Base-by-base conservation (phyloP, 495 filamentous ascomycete species). In the Cenococcum geophilum region DNA sequence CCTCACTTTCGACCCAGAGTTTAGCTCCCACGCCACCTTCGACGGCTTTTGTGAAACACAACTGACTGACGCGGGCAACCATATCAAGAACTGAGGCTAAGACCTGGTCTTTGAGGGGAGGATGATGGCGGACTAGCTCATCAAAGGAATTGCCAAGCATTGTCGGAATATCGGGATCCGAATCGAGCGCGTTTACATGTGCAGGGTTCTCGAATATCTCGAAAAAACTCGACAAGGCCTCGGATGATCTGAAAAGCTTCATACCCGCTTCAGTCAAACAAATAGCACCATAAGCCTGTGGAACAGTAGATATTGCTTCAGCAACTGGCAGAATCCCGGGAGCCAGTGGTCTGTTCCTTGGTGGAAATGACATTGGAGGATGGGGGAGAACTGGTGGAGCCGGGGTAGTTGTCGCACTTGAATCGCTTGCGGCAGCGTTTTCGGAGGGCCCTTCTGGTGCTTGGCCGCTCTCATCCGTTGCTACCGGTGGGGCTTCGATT, bases 121-220 rank as follows among this genome's bases (percentile, higher is more conserved):
- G 95, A 71, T 99, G 95, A 69, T 99, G 93, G 20, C 93, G 85
- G 32, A 92, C 86, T 59, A 99, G 79, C 70, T 99, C 93, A 71
- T 99, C 95, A 70, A 99, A 95, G 12, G 87, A 87, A 5, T 79
- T 82, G 21, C 95, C 93, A 43, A 97, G 77, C 43, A 79, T 79
- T 42, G 70, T 75, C 1, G 86, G 73, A 35, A 86, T 75, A n/a
- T 86, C 83, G 5, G 81, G 77, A 58, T 96, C 92, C 40, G 80
- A 74, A 50, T 85, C 81, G 79, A 97, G 78, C 62, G 82, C 84
- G 65, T 89, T 91, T 48, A 97, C 84, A 73, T 99, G 95, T 3
- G 85, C 84, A 5, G 91, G 85, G 63, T 88, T 96, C 73, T 96
- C 89, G 66, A 97, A 97, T 27, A 97, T 89, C 69, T 96, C 89